phyloP scores from a whole-genome alignment of 306 rosid genomes.

The Cicer cuneatum region DNA sequence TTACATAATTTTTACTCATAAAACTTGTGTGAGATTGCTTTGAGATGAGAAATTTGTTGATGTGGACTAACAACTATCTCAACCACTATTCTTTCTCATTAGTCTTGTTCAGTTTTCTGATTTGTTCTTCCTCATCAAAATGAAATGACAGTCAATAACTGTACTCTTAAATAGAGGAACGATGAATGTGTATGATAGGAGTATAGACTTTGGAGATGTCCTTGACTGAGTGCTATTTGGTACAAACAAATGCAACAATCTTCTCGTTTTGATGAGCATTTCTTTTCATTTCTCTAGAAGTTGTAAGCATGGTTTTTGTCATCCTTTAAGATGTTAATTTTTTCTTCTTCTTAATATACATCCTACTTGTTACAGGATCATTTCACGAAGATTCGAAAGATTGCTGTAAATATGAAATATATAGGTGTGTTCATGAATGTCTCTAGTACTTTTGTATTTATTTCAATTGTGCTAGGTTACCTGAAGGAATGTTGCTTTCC shows the following conservation, averaged over 20 bases:
- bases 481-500: background rate
- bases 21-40: slow-evolving; percentile 23
- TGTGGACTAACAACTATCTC: slow-evolving; percentile 1
- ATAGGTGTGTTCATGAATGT: slow-evolving; percentile 65
- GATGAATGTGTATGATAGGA: slow-evolving; percentile 25
- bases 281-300: slow-evolving; percentile 37
- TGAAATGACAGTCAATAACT: background rate
- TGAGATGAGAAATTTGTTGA: slow-evolving; percentile 11
- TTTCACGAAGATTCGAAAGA: slow-evolving; percentile 66
- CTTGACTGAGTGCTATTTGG: slow-evolving; percentile 25
- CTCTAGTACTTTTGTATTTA: background rate
- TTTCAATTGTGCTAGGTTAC: background rate
- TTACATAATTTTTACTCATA: slow-evolving; percentile 11
- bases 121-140: slow-evolving; percentile 7
- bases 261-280: slow-evolving; percentile 33
- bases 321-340: slow-evolving; percentile 31
- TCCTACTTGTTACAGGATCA: slow-evolving; percentile 62
- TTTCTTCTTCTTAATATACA: slow-evolving; percentile 32
- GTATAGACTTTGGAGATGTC: slow-evolving; percentile 14
- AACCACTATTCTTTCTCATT: background rate
- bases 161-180: background rate
- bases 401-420: slow-evolving; percentile 81
- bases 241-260: slow-evolving; percentile 27
- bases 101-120: slow-evolving; percentile 21
- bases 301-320: slow-evolving; percentile 27